phyloP scores from a whole-genome alignment of 192 early-diverging fungal genomes.

The Lobosporangium transversale region DNA sequence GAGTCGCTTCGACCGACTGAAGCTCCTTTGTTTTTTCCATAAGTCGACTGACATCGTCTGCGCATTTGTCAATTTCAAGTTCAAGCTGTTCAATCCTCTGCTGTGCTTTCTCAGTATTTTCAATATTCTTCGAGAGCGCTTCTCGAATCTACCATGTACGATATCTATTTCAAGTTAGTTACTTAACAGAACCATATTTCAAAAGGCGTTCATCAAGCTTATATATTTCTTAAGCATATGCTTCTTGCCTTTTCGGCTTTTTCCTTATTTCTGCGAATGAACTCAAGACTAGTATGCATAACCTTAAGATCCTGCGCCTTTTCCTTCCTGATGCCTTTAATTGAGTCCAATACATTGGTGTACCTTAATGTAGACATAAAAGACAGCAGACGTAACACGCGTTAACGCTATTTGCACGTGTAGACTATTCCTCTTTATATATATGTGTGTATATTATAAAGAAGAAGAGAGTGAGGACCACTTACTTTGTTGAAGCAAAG shows the following conservation, averaged over 20 bases:
- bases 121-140: constrained; percentile 18
- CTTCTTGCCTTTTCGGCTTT: constrained; percentile 72
- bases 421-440: too few species aligned
- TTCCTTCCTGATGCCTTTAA: constrained; percentile 82
- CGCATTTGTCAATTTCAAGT: constrained; percentile 49
- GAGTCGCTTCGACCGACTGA: constrained; percentile 56
- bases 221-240: too few species aligned
- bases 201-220: not conserved
- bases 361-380: constrained; percentile 57
- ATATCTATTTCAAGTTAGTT: too few species aligned
- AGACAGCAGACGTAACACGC: too few species aligned
- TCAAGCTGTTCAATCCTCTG: constrained; percentile 59
- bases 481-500: constrained; percentile 87
- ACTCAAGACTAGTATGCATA: constrained; percentile 69
- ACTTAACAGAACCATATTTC: too few species aligned
- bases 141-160: constrained; percentile 19
- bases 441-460: too few species aligned
- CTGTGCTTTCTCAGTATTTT: constrained; percentile 16
- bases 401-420: too few species aligned
- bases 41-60: constrained; percentile 27
- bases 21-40: constrained; percentile 59
- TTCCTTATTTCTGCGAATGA: constrained; percentile 72
- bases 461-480: not conserved
- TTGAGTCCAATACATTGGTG: constrained; percentile 89
- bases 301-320: constrained; percentile 70